A percentile compares a stretch with the other conserved stretches of the same genome.
phyloP scores from a whole-genome alignment of 2,329 filamentous ascomycete species.

The Penicillium sp. region DNA sequence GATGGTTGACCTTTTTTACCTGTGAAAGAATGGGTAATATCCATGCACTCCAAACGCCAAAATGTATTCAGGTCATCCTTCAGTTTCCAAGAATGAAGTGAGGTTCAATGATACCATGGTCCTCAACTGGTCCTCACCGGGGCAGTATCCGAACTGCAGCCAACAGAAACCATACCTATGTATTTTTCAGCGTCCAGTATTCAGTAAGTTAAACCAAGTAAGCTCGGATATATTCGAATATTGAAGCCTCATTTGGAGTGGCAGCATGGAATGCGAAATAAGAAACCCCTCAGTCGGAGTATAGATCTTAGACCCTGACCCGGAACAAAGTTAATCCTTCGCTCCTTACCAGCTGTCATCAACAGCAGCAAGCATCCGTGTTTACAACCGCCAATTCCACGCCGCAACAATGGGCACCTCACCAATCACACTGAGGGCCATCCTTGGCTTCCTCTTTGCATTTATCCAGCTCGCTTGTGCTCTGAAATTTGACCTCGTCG shows the following conservation, averaged over 20 bases:
- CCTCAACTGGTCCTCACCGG: too few relatives aligned
- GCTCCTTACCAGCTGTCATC: slow-evolving; percentile 38
- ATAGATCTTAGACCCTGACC: slow-evolving; percentile 3
- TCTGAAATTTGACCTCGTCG: slow-evolving; percentile 90
- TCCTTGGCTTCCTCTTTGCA: slow-evolving; percentile 36
- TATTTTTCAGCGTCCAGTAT: slow-evolving; percentile 12
- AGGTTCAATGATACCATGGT: too few relatives aligned
- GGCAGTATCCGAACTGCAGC: too few relatives aligned
- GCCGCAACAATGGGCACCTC: slow-evolving; percentile 33
- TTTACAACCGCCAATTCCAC: slow-evolving; percentile 28
- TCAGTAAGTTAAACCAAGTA: not conserved
- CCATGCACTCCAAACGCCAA: too few relatives aligned
- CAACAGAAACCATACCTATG: slow-evolving; percentile 6
- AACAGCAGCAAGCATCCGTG: slow-evolving; percentile 25
- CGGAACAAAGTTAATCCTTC: slow-evolving; percentile 35
- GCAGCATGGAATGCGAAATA: not conserved
- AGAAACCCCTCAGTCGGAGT: not conserved
- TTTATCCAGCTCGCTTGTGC: slow-evolving; percentile 53
- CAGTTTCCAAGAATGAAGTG: too few relatives aligned
- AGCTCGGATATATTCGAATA: not conserved
- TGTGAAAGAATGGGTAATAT: too few relatives aligned
- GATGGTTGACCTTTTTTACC: too few relatives aligned
- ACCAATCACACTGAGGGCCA: slow-evolving; percentile 31
- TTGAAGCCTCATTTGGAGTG: not conserved
- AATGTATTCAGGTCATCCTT: too few relatives aligned